Percentiles rank a stretch among this genome's conserved stretches.
Evolutionary conservation across 2,329 filamentous ascomycete genomes (phyloP).

Genomic region (Stemphylium lycopersici): DNA sequence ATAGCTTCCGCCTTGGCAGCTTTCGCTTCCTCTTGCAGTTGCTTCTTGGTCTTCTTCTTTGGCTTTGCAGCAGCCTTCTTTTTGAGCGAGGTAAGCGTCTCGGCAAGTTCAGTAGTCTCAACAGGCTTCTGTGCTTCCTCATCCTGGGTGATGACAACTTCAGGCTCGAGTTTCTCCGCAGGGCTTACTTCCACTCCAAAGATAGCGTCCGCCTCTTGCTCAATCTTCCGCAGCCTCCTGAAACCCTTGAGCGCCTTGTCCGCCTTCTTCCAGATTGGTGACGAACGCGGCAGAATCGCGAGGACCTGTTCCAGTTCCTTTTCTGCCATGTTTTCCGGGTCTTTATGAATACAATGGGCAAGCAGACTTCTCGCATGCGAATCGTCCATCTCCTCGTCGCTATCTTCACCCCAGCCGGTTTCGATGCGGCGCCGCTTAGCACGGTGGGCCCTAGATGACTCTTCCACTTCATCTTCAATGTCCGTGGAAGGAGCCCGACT

Average conservation of each 20-base stretch:
- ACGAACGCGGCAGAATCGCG: constrained; percentile 60
- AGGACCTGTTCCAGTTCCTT: constrained; percentile 63
- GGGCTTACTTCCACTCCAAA: constrained; percentile 53
- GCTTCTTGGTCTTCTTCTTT: constrained; percentile 81
- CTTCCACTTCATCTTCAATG: constrained; percentile 59
- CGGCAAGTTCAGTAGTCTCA: constrained; percentile 45
- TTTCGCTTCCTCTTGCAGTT: constrained; percentile 64
- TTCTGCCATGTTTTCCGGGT: constrained; percentile 74
- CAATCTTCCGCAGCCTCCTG: constrained; percentile 75
- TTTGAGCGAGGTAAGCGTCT: constrained; percentile 28
- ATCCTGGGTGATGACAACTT: constrained; percentile 50
- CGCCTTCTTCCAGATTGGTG: constrained; percentile 77
- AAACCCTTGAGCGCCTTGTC: constrained; percentile 61
- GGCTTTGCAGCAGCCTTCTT: constrained; percentile 57
- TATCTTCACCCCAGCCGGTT: constrained; percentile 55
- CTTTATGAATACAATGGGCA: constrained; percentile 58
- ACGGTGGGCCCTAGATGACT: constrained; percentile 52
- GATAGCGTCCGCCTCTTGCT: constrained; percentile 82
- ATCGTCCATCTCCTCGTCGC: constrained; percentile 57
- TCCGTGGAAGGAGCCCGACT: constrained; percentile 68
- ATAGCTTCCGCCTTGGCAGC: constrained; percentile 45
- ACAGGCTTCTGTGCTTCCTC: constrained; percentile 50
- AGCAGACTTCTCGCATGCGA: constrained; percentile 54
- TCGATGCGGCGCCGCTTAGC: constrained; percentile 55
- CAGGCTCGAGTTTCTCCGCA: constrained; percentile 51